Conservation (phyloP, 75 land plant genomes). For the Cupressus sempervirens region DNA sequence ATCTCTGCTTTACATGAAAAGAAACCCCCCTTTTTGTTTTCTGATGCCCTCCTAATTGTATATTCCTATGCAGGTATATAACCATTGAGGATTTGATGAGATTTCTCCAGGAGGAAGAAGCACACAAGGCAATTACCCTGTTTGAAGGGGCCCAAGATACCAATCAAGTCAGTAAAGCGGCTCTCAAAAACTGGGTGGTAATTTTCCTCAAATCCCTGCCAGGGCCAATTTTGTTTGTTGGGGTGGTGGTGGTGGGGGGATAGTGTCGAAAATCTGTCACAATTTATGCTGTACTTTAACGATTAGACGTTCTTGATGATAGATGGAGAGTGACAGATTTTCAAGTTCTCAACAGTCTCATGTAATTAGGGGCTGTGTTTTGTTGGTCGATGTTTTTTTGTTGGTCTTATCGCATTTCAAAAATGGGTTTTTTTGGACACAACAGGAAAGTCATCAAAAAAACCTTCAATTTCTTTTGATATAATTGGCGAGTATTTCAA, state of each 20-base stretch:
- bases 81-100: constrained; percentile 62
- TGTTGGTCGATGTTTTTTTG: too few relatives aligned
- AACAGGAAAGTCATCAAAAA: too few relatives aligned
- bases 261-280: not conserved
- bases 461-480: too few relatives aligned
- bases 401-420: too few relatives aligned
- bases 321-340: not conserved
- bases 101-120: constrained; percentile 80
- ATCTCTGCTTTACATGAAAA: too few relatives aligned
- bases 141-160: constrained; percentile 78
- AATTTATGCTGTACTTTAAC: too few relatives aligned
- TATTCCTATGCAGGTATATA: constrained; percentile 41
- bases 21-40: not conserved
- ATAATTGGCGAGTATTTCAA: too few relatives aligned
- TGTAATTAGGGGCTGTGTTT: too few relatives aligned
- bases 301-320: not conserved
- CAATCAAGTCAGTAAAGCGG: constrained; percentile 13
- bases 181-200: constrained; percentile 90
- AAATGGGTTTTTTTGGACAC: too few relatives aligned
- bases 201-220: not conserved
- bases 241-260: too few relatives aligned
- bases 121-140: constrained; percentile 52
- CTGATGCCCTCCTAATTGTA: not conserved
- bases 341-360: too few relatives aligned
- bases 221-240: too few relatives aligned